These are phyloP conservation scores for Naematelia aurantialba DNA, from an alignment of 768 basidiomycete species.

Conservation along the genomic window DNA sequence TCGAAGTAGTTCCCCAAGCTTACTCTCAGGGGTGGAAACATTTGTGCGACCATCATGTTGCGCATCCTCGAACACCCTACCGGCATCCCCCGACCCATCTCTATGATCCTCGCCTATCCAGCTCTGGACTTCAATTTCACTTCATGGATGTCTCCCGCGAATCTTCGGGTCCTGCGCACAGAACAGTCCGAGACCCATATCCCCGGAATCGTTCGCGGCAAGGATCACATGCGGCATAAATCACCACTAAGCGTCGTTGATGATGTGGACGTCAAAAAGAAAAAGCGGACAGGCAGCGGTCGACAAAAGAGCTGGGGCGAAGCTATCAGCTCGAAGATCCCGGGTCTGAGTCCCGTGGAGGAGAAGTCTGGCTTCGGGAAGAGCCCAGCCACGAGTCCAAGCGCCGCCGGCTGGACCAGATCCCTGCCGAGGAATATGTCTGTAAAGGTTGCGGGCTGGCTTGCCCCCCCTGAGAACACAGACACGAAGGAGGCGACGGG, in stretches of 20 bases:
- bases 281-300: constrained; percentile 19
- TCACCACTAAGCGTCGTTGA: constrained; percentile 89
- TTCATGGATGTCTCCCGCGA: constrained; percentile 73
- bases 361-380: constrained; percentile 11
- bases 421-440: constrained; percentile 35
- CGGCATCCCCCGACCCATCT: constrained; percentile 67
- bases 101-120: constrained; percentile 83
- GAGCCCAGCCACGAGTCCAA: constrained; percentile 11
- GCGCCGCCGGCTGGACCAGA: constrained; percentile 14
- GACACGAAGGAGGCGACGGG: background rate
- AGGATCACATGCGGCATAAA: constrained; percentile 79
- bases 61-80: constrained; percentile 68
- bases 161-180: constrained; percentile 75
- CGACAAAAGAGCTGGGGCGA: constrained; percentile 55
- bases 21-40: constrained; percentile 69
- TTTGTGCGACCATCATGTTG: constrained; percentile 78
- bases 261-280: constrained; percentile 55
- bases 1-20: constrained; percentile 51
- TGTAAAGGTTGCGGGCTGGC: constrained; percentile 34
- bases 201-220: constrained; percentile 70
- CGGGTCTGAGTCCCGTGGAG: constrained; percentile 20
- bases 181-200: constrained; percentile 84
- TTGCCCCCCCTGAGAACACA: constrained; percentile 10
- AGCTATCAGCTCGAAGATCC: constrained; percentile 33
- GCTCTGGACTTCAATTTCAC: constrained; percentile 97